Conservation (phyloP, 164 flowering plant genomes). For the Santalum album region DNA sequence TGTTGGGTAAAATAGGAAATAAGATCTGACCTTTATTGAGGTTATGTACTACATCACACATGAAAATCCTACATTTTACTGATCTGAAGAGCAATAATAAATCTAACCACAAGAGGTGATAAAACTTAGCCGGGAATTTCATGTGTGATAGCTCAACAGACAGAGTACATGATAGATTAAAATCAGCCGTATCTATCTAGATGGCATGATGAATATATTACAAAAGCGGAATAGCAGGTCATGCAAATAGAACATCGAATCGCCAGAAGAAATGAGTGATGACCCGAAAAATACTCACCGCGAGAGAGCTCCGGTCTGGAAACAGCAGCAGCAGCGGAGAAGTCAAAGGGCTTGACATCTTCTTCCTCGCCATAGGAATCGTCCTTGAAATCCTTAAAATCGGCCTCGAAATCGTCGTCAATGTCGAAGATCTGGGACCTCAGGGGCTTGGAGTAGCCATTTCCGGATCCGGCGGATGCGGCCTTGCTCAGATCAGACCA, state of each 20-base stretch:
- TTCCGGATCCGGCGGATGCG: not conserved
- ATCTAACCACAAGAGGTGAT: too few species aligned
- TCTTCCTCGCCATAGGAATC: constrained; percentile 36
- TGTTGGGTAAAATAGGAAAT: too few species aligned
- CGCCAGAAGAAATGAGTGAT: too few species aligned
- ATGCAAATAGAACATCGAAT: not conserved
- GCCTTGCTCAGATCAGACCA: constrained; percentile 46
- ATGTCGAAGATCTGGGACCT: constrained; percentile 16
- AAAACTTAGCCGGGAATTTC: too few species aligned
- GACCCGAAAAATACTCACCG: constrained; percentile 7
- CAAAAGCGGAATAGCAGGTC: not conserved
- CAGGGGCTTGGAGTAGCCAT: constrained; percentile 21
- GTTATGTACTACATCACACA: too few species aligned
- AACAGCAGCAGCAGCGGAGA: constrained; percentile 34
- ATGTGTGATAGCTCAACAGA: too few species aligned
- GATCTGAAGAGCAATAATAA: too few species aligned
- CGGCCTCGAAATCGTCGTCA: constrained; percentile 81
- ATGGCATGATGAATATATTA: too few species aligned
- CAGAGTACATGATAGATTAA: too few species aligned
- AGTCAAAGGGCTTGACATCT: constrained; percentile 31
- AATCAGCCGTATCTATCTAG: too few species aligned
- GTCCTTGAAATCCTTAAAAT: constrained; percentile 67
- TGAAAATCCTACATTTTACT: too few species aligned
- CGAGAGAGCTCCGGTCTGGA: constrained; percentile 16
- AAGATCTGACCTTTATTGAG: too few species aligned